Evolutionary conservation across 108 stramenopile genomes (phyloP).

Genomic region (Asterionellopsis glacialis): DNA sequence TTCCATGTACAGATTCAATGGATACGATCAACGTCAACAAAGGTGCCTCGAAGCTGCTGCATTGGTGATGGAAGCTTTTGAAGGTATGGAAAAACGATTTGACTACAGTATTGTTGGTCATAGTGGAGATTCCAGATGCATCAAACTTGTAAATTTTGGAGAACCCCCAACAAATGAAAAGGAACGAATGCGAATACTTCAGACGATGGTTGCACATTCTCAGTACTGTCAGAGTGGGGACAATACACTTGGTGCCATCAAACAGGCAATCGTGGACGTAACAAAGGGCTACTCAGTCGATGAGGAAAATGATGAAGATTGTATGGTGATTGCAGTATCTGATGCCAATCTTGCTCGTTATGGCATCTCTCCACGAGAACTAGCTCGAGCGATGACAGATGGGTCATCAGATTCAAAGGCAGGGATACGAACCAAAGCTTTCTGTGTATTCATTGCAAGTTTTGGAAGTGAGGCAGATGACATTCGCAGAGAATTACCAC

Average conservation of each 20-base stretch:
- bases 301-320: conserved; percentile 23
- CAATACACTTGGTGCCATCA: conserved; percentile 80
- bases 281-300: conserved; percentile 14
- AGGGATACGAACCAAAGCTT: conserved; percentile 32
- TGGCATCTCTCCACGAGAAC: conserved; percentile 57
- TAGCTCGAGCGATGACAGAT: conserved; percentile 28
- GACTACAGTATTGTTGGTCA: conserved; percentile 72
- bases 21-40: conserved; percentile 73
- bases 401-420: conserved; percentile 17
- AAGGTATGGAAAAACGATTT: conserved; percentile 49
- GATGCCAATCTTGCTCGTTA: conserved; percentile 89
- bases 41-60: conserved; percentile 73
- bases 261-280: conserved; percentile 44
- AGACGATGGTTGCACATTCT: conserved; percentile 85
- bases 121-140: conserved; percentile 52
- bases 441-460: conserved; percentile 65
- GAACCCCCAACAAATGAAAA: conserved; percentile 46
- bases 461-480: conserved; percentile 61
- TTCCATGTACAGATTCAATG: conserved; percentile 91
- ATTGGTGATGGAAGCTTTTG: conserved; percentile 85
- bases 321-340: conserved; percentile 66
- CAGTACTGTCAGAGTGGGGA: conserved; percentile 85
- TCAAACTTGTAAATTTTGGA: conserved; percentile 52
- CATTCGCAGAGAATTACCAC: conserved; percentile 39
- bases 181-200: conserved; percentile 57